Evolutionary conservation across 2,329 filamentous ascomycete genomes (phyloP), one percentile per base, ranked within the genome.

Genomic region (Tolypocladium amazonense): DNA sequence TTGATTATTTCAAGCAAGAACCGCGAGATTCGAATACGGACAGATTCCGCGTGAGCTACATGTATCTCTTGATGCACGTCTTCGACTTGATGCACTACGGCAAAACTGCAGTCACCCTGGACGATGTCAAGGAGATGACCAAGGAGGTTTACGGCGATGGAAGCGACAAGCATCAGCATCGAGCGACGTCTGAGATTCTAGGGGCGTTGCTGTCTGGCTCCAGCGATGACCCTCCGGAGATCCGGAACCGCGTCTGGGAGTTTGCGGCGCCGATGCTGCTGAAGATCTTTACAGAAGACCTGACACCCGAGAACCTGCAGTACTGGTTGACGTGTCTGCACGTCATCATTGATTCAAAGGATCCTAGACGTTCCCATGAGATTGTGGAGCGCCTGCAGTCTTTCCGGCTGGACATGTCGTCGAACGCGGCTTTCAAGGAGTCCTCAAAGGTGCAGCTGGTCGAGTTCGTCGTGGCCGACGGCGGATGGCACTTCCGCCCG

Each of bases 371-470:
- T 63, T 87, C 87, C 3, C 92, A 89, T 79, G 93, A 96, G 64
- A 81, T 99, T 63, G 84, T 96, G 41, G 88, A 94, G 64, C 88
- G 86, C 73, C 79, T 99, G 25, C 84, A 88, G 55, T 85, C 87
- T 58, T 97, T 97, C 82, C 84, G 91, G 37, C 80, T 99, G 12
- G 94, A 99, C 71, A 93, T 97, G 88, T 80, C 85, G 7, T 97
- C 93, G 0, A 97, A 97, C 70, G 94, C 95, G 4, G 94, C 94
- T 0, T 99, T 99, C 81, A 99, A 99, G 72, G 95, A 99, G 72
- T 96, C 93, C 59, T 95, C 93, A 35, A 97, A 97, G 77, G 90
- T 99, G 20, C 88, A 94, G 65, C 78, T 99, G 37, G 79, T 99
- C 23, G 91, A 97, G 66, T 91, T 96, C 65, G 84, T 90, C 63